Evolutionary conservation across 305 asterid species (phyloP).

Genomic region (Plantago lanceolata): DNA sequence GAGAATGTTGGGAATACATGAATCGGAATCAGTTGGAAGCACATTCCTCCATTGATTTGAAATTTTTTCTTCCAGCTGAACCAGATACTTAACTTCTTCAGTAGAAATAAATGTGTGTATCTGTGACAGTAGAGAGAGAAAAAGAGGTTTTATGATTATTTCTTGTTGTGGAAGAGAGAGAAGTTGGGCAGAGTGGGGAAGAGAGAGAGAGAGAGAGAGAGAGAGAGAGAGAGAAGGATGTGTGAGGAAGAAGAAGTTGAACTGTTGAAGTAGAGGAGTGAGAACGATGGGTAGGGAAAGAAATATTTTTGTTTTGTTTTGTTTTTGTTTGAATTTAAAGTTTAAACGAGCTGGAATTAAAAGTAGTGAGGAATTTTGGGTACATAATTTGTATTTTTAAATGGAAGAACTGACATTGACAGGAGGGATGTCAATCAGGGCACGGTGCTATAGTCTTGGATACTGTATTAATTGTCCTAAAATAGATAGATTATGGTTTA

Average conservation of each 20-base stretch:
- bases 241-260: background rate
- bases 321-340: background rate
- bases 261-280: background rate
- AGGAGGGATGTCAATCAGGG: background rate
- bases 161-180: background rate
- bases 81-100: background rate
- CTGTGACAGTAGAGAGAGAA: background rate
- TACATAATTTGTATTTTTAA: background rate
- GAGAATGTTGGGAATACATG: background rate
- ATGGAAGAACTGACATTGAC: background rate
- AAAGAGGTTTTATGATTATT: background rate
- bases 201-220: background rate
- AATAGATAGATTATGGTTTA: too few relatives aligned
- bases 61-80: background rate
- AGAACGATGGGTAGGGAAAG: background rate
- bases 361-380: background rate
- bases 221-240: background rate
- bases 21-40: background rate
- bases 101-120: background rate
- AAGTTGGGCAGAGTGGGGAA: background rate
- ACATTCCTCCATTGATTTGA: background rate
- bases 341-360: background rate
- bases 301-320: too few relatives aligned
- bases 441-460: too few relatives aligned
- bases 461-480: too few relatives aligned